Base-by-base conservation (phyloP, 2,329 filamentous ascomycete species). In the Kalaharituber pfeilii region DNA sequence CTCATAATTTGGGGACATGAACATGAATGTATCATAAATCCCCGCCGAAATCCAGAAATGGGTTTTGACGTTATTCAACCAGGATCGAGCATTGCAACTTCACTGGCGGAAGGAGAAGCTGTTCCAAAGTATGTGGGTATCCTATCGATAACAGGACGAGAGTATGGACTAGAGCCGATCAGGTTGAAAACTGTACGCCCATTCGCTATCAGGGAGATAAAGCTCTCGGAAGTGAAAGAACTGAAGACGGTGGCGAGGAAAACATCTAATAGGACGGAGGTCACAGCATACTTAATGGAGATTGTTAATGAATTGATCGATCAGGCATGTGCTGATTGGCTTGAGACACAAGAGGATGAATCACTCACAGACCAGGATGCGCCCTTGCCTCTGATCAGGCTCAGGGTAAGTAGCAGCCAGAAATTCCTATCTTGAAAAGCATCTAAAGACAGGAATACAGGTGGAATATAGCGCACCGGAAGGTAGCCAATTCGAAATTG, bases 11-110 rank as follows among this genome's bases (percentile, higher is more conserved):
- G 91, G 91, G 91, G 91, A 2, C 91, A 98, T 64, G 91, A 98
- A 68, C 91, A 98, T 65, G 89, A 98, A 67, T 98, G 91, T 65
- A 67, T 89, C 6, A 94, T 98, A 59, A 81, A 94, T 45, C 91
- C 91, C 0, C 72, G 73, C 1, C 73, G 80, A 49, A 98, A 96
- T 63, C 78, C 84, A 0, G 86, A 94, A 64, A 94, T 82, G 49
- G 83, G 82, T 0, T 98, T 98, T 62, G 80, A 91, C 62, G 89
- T 98, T 59, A 95, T 98, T 79, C 91, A 98, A 64, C 91, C 91
- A 0, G 91, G 91, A 0, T 98, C 91, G 0, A 96, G 91, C 0
- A 83, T 98, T 0, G 91, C 89, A 0, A 98, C 91, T 1, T 96
- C 91, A 0, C 72, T 98, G 0, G 81, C 91, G 7, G 82, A 84